Base-by-base conservation (phyloP, 2,329 filamentous ascomycete species). In the Hypocrella siamensis region DNA sequence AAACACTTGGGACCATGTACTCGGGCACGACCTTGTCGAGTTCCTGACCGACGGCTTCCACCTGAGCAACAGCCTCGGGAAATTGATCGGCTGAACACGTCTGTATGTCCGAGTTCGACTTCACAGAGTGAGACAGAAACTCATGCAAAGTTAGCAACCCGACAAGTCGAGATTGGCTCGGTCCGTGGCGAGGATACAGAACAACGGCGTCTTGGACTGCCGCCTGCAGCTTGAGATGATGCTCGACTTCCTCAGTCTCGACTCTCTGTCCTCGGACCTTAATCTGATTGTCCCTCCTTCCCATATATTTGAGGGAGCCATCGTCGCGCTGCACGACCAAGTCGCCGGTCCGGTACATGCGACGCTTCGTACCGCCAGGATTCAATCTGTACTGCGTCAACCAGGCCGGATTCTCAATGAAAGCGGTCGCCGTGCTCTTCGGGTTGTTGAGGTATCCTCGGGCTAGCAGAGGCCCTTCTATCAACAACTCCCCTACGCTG, bases 201-300 rank as follows among this genome's bases (percentile, higher is more conserved):
- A 6, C 6, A 14, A 14, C 10, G n/a, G n/a, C 25, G 15, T 26
- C n/a, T 26, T 7, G 7, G 21, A 22, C 21, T 7, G 21, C 21
- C 21, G 21, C 7, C 7, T 22, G 7, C 7, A 7, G 21, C 25
- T 26, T 7, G 6, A 26, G 6, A 9, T 6, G 6, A 14, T 26
- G 25, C n/a, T 37, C 39, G 10, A 39, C 33, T 15, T 33, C 37
- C 17, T 26, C 35, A 6, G 37, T 35, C 12, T 41, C 39, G 21
- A 41, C 28, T 5, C 39, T 35, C 28, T 41, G 39, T 12, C 73
- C 71, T 14, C 58, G 55, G 8, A 73, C 46, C 40, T 74, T 74
- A 25, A 72, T 56, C 42, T 73, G 67, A 1, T 52, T 54, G 39
- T 73, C 68, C 38, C 65, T 66, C 18, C 68, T 51, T 19, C 64